Percentiles rank a stretch among this genome's conserved stretches.
phyloP scores from a whole-genome alignment of 192 early-diverging fungal species.

The Spinellus fusiger region DNA sequence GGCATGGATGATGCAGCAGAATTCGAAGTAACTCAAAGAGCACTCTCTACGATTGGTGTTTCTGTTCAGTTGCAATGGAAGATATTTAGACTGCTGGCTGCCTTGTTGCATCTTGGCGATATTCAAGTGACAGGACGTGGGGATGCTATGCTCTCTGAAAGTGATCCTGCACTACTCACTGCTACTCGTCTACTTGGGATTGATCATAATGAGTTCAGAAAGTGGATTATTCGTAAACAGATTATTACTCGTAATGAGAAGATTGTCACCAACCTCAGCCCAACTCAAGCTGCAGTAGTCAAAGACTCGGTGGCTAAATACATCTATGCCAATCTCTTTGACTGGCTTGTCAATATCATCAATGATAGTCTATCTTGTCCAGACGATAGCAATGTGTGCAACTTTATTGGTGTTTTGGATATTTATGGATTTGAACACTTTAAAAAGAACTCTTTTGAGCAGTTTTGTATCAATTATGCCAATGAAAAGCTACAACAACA shows the following conservation, averaged over 20 bases:
- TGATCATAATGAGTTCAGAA: slow-evolving; percentile 74
- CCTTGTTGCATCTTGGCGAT: slow-evolving; percentile 94
- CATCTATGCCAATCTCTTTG: slow-evolving; percentile 92
- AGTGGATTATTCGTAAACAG: slow-evolving; percentile 96
- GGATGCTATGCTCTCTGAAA: slow-evolving; percentile 70
- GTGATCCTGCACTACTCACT: slow-evolving; percentile 64
- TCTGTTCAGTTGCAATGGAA: slow-evolving; percentile 75
- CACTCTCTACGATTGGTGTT: slow-evolving; percentile 85
- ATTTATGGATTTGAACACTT: slow-evolving; percentile 99
- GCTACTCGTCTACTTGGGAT: slow-evolving; percentile 79
- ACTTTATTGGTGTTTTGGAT: slow-evolving; percentile 98
- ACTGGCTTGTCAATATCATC: slow-evolving; percentile 91
- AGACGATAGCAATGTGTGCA: slow-evolving; percentile 30
- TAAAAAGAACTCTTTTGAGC: slow-evolving; percentile 99
- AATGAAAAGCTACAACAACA: slow-evolving; percentile 98
- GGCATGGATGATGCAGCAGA: slow-evolving; percentile 91
- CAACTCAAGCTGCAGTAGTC: slow-evolving; percentile 67
- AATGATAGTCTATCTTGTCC: slow-evolving; percentile 75
- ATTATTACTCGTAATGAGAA: slow-evolving; percentile 90
- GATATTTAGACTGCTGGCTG: slow-evolving; percentile 88
- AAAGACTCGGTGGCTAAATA: slow-evolving; percentile 96
- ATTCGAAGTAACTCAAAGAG: slow-evolving; percentile 81
- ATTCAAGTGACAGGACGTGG: slow-evolving; percentile 71
- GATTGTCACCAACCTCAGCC: slow-evolving; percentile 77
- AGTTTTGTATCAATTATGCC: slow-evolving; percentile 98